Evolutionary conservation across 2,329 filamentous ascomycete genomes (phyloP).

Genomic region (Fusarium luffae): DNA sequence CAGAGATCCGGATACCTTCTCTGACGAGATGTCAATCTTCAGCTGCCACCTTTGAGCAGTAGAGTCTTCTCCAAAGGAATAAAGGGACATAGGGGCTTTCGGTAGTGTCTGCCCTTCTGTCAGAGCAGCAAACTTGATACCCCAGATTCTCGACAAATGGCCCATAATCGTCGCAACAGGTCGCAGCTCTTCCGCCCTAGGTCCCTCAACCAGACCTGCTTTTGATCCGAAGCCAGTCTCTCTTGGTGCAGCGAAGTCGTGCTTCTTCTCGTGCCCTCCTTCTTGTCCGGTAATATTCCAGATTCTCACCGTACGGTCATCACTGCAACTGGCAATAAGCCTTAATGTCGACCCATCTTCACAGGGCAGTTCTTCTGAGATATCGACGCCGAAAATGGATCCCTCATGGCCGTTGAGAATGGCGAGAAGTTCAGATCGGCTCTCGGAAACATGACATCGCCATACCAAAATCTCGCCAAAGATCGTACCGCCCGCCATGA

Average conservation of each 20-base stretch:
- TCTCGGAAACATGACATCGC: constrained; percentile 68
- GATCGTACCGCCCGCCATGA: constrained; percentile 89
- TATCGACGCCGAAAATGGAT: constrained; percentile 89
- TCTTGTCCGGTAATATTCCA: constrained; percentile 80
- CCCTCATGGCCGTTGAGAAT: constrained; percentile 82
- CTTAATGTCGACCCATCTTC: constrained; percentile 57
- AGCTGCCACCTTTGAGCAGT: constrained; percentile 79
- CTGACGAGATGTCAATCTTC: constrained; percentile 46
- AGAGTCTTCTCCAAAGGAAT: constrained; percentile 88
- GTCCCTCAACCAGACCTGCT: constrained; percentile 39
- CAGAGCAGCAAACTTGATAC: constrained; percentile 72
- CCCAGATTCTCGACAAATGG: constrained; percentile 91
- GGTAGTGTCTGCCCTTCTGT: constrained; percentile 30
- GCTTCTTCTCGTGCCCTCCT: constrained; percentile 1
- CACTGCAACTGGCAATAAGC: constrained; percentile 91
- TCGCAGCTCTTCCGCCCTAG: constrained; percentile 33
- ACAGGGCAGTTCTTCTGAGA: constrained; percentile 67
- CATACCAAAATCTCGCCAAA: constrained; percentile 95
- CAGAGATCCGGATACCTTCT: constrained; percentile 50
- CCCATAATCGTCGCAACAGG: constrained; percentile 82
- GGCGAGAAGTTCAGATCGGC: constrained; percentile 57
- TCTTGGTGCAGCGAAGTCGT: constrained; percentile 52
- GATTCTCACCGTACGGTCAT: constrained; percentile 88
- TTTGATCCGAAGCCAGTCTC: constrained; percentile 71
- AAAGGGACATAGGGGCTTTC: constrained; percentile 59